Evolutionary conservation across 2,329 filamentous ascomycete species (phyloP), one percentile per base, ranked within the genome.

Genomic region (Xylaria digitata): DNA sequence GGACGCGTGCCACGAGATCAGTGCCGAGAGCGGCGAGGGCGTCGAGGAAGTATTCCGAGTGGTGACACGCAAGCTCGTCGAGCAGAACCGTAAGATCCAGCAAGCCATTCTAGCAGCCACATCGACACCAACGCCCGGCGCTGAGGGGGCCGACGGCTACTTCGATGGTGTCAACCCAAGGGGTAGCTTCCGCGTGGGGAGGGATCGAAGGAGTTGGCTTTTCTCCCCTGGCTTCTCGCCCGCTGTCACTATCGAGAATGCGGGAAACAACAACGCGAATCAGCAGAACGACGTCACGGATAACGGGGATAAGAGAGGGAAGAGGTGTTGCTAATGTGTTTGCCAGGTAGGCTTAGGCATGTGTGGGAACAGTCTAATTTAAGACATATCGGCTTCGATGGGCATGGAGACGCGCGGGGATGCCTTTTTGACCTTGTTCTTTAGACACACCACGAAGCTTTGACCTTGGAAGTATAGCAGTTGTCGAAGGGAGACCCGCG

Each of bases 1-100:
- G 94, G 94, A 97, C 75, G 96, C 94, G 70, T 98, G 95, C 78
- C 96, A 98, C 79, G 96, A 99, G 82, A 95, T 99, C 76, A 94
- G 90, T 73, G 94, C 95, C 54, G 95, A 96, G 83, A 94, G 91
- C 75, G 94, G 94, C 63, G 94, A 97, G 82, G 95, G 95, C 19
- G 94, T 99, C 19, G 96, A 98, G 74, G 96, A 98, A 80, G 94
- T 99, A 0, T 98, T 98, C 75, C 87, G 95, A 21, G 87, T 89
- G 48, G 86, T 89, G 15, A 85, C 86, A 42, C 81, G 87, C 66
- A 89, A 89, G 77, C 83, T 89, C 63, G 87, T 89, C 71, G 87
- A 89, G 78, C 86, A 88, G 81, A 88, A 88, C 76, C 84, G 86
- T 72, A 87, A 86, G 80, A 86, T 89, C 77, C 86, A 88, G 78